A percentile compares a stretch with the other conserved stretches of the same genome.
phyloP scores from a whole-genome alignment of 2,329 filamentous ascomycete species.

The Falciphora oryzae region DNA sequence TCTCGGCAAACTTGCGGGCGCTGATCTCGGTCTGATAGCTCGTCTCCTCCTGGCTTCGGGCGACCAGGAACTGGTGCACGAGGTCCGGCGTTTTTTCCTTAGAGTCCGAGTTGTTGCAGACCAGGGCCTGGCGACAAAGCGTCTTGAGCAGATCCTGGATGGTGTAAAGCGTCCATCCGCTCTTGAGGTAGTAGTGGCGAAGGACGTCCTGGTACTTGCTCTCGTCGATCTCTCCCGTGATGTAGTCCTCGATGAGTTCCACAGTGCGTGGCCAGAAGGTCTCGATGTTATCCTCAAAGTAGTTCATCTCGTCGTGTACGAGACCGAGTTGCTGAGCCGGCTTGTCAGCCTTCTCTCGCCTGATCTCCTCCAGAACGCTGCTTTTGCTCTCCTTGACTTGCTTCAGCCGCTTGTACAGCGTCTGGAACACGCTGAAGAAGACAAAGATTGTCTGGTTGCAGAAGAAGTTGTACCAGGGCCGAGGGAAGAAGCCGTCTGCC shows the following conservation, averaged over 20 bases:
- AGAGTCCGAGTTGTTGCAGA: constrained; percentile 77
- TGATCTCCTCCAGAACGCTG: constrained; percentile 67
- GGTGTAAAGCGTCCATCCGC: constrained; percentile 90
- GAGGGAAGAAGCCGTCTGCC: constrained; percentile 74
- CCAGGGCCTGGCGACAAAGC: constrained; percentile 72
- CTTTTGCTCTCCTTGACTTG: constrained; percentile 76
- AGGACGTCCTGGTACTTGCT: constrained; percentile 82
- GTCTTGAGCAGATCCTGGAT: constrained; percentile 83
- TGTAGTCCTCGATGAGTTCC: constrained; percentile 78
- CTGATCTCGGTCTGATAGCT: constrained; percentile 87
- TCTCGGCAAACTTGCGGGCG: constrained; percentile 86
- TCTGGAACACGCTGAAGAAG: constrained; percentile 90
- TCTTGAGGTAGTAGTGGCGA: constrained; percentile 83
- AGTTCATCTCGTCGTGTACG: constrained; percentile 70
- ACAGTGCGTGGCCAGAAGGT: constrained; percentile 84
- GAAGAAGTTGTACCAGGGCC: constrained; percentile 83
- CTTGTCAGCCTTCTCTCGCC: constrained; percentile 67
- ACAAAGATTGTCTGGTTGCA: constrained; percentile 87
- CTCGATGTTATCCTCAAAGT: constrained; percentile 61
- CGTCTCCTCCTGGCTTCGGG: constrained; percentile 75
- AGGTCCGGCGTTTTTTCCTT: constrained; percentile 95
- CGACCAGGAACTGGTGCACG: constrained; percentile 77
- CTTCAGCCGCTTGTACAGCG: constrained; percentile 77
- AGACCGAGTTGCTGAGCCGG: constrained; percentile 80
- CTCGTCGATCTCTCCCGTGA: constrained; percentile 77